A percentile compares a stretch with the other conserved stretches of the same genome.
Conservation (phyloP, 2,329 filamentous ascomycete species). For the Xylariomycetidae sp. region DNA sequence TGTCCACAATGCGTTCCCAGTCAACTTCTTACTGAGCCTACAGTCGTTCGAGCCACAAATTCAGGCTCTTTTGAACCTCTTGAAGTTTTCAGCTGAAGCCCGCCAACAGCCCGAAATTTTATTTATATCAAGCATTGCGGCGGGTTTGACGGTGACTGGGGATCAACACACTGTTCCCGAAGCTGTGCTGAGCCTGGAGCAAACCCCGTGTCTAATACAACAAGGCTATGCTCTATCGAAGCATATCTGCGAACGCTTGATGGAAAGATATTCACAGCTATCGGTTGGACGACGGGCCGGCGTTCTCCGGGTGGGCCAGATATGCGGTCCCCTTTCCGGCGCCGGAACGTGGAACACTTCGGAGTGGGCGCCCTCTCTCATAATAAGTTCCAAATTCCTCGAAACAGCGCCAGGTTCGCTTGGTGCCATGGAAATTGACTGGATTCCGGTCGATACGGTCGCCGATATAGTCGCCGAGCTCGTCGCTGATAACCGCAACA, state of each 20-base stretch:
- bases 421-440: conserved; percentile 10
- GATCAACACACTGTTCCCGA: conserved; percentile 13
- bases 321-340: conserved; percentile 15
- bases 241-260: conserved; percentile 22
- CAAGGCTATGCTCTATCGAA: conserved; percentile 26
- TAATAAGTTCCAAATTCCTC: conserved; percentile 17
- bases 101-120: conserved; percentile 10
- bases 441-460: conserved; percentile 15
- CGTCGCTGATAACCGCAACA: neutral
- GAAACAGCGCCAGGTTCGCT: conserved; percentile 8
- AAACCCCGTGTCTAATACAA: conserved; percentile 8
- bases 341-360: conserved; percentile 12
- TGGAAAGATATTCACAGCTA: conserved; percentile 21
- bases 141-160: conserved; percentile 11
- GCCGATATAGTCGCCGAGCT: conserved; percentile 11
- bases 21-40: conserved; percentile 21
- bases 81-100: conserved; percentile 13
- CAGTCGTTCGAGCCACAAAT: conserved; percentile 17
- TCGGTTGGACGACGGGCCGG: no score
- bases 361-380: conserved; percentile 17
- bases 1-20: conserved; percentile 22
- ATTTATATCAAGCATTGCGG: conserved; percentile 24
- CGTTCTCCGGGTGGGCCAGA: conserved; percentile 16
- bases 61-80: conserved; percentile 12
- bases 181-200: conserved; percentile 12